Percentiles rank a stretch among this genome's conserved stretches.
Evolutionary conservation across 2,329 filamentous ascomycete genomes (phyloP).

Genomic region (Curvularia sp.): DNA sequence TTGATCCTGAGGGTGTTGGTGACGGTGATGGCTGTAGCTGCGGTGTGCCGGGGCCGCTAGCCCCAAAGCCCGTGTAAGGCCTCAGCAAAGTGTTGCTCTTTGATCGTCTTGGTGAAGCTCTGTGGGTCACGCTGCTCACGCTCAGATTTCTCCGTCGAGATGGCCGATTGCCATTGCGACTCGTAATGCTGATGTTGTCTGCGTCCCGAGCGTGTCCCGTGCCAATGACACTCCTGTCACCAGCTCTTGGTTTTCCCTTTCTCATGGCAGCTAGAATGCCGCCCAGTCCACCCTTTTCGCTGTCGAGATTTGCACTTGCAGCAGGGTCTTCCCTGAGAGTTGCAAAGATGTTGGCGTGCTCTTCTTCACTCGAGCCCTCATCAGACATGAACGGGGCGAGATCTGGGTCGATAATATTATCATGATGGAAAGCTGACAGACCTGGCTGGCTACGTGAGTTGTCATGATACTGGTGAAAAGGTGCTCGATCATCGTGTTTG

Average conservation of each 20-base stretch:
- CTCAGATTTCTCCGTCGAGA: constrained; percentile 82
- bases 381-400: constrained; percentile 95
- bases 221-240: constrained; percentile 71
- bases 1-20: constrained; percentile 43
- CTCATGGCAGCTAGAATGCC: constrained; percentile 75
- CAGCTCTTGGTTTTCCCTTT: constrained; percentile 74
- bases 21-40: constrained; percentile 36
- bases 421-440: constrained; percentile 93
- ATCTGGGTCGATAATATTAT: constrained; percentile 98
- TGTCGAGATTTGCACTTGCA: constrained; percentile 68
- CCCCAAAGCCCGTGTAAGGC: constrained; percentile 52
- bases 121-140: constrained; percentile 77
- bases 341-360: constrained; percentile 84
- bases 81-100: constrained; percentile 63
- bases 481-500: constrained; percentile 82
- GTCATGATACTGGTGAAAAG: constrained; percentile 81
- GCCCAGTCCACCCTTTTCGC: constrained; percentile 75
- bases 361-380: constrained; percentile 88
- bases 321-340: constrained; percentile 72
- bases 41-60: constrained; percentile 29
- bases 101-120: constrained; percentile 73
- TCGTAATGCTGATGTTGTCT: constrained; percentile 69
- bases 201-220: constrained; percentile 72
- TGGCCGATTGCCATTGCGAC: constrained; percentile 67
- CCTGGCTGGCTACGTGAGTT: constrained; percentile 70